These are phyloP conservation scores for Grammothele lineata DNA, from an alignment of 768 basidiomycete species.

Conservation along the genomic window DNA sequence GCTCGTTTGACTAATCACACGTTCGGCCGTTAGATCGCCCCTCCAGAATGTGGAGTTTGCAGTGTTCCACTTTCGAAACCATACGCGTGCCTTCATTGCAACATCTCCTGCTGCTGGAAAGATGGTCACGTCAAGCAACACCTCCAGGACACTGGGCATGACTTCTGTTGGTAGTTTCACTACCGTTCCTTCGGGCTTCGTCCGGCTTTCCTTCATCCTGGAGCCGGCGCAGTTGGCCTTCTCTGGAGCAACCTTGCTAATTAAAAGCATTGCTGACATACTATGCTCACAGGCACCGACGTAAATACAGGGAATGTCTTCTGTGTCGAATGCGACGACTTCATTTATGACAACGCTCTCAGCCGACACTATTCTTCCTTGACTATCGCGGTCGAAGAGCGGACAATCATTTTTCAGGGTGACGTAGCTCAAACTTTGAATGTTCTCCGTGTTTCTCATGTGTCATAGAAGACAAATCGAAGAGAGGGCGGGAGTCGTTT, in stretches of 20 bases:
- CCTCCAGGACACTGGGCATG: conserved; percentile 52
- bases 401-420: conserved; percentile 59
- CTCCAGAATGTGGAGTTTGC: conserved; percentile 65
- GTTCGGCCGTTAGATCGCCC: conserved; percentile 44
- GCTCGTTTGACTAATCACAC: neutral
- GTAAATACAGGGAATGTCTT: conserved; percentile 69
- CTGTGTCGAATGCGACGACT: conserved; percentile 71
- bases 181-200: too few species aligned
- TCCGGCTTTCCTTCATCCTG: neutral
- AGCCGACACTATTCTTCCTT: conserved; percentile 42
- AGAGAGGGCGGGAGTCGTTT: conserved; percentile 43
- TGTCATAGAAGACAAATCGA: conserved; percentile 21
- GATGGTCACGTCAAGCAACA: conserved; percentile 55
- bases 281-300: conserved; percentile 57
- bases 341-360: conserved; percentile 57
- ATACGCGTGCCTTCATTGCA: conserved; percentile 70
- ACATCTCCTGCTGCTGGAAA: conserved; percentile 67
- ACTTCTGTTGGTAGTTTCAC: conserved; percentile 59
- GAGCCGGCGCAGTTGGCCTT: too few species aligned
- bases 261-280: neutral
- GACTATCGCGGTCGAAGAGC: conserved; percentile 55
- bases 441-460: too few species aligned
- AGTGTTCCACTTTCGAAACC: conserved; percentile 52
- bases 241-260: too few species aligned
- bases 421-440: too few species aligned